Base-by-base conservation (phyloP, 2,329 filamentous ascomycete genomes). In the Ascosphaera apis region DNA sequence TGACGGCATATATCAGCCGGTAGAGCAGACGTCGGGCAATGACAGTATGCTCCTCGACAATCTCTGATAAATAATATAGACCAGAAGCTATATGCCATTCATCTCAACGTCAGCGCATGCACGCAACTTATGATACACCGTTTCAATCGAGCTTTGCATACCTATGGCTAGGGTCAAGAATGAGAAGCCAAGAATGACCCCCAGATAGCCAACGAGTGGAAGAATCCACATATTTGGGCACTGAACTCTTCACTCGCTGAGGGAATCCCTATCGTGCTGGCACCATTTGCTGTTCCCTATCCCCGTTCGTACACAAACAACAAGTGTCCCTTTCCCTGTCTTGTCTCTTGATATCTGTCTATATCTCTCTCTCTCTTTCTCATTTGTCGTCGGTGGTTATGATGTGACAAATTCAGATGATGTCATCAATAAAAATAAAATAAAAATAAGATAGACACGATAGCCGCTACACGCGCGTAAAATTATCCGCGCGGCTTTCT, bases 1-100 rank as follows among this genome's bases (percentile, higher is more conserved):
- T 76, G 43, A 92, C 72, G 42, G 60, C 62, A 60, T 92, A 92
- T 48, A 95, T 93, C 38, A 95, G 64, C 31, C 72, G 74, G 23
- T 69, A 77, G 36, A 98, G 65, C n/a, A 93, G 62, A 39, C 76
- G 80, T 53, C 91, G 91, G 9, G 84, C 79, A 42, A 91, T 58
- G 8, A 95, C 86, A 3, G 86, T 93, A 53, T 98, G 86, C 56
- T 98, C 88, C 59, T 98, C 88, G 41, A 98, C 88, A 11, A 95
- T 73, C 56, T 98, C 88, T 16, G 86, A 93, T 37, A 98, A 76
- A 55, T 98, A 98, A 62, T 98, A 98, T 17, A 98, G 72, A 27
- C 88, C 88, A n/a, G 83, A 93, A 28, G 88, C 88, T 81, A 48
- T 34, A 41, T 33, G 21, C 4, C 25, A n/a, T 36, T 43, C 39